A percentile compares a stretch with the other conserved stretches of the same genome.
Evolutionary conservation across 2,329 filamentous ascomycete species (phyloP).

Genomic region (Colletotrichum sp.): DNA sequence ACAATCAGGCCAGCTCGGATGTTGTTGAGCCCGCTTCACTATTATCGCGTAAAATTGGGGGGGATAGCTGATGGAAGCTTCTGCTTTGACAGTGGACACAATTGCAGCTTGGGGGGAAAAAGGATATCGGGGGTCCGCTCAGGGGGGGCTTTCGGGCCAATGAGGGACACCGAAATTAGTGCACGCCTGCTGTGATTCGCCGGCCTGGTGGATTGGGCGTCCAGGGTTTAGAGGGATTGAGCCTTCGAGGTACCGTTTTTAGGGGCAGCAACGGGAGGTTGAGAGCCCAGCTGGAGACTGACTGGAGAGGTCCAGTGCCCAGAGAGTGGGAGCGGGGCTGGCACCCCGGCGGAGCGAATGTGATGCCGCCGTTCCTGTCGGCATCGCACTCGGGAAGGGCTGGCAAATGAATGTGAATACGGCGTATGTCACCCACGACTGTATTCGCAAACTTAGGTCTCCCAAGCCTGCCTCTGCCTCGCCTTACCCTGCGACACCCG

Average conservation of each 20-base stretch:
- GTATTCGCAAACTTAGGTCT: background rate
- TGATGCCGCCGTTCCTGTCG: background rate
- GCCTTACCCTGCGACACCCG: background rate
- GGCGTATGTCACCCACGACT: background rate
- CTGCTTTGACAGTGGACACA: constrained; percentile 4
- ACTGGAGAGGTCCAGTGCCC: background rate
- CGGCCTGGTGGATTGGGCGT: background rate
- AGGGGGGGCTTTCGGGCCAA: constrained; percentile 2
- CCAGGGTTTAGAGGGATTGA: background rate
- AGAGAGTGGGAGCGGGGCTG: background rate
- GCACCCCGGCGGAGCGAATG: background rate
- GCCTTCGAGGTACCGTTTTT: background rate
- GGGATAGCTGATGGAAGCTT: constrained; percentile 13
- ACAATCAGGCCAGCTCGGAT: constrained; percentile 14
- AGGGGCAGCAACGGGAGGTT: background rate
- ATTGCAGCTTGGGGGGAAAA: constrained; percentile 5
- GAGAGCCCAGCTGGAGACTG: background rate
- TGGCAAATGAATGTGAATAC: background rate
- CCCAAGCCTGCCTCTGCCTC: background rate
- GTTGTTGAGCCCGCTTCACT: constrained; percentile 21
- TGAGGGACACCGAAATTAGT: constrained; percentile 12
- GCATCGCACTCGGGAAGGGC: constrained; percentile 12
- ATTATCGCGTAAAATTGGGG: constrained; percentile 16
- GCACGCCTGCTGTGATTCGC: constrained; percentile 13
- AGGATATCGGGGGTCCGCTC: constrained; percentile 7